Evolutionary conservation across 2,329 filamentous ascomycete genomes (phyloP), one percentile per base, ranked within the genome.

Genomic region (Amylocarpus encephaloides): DNA sequence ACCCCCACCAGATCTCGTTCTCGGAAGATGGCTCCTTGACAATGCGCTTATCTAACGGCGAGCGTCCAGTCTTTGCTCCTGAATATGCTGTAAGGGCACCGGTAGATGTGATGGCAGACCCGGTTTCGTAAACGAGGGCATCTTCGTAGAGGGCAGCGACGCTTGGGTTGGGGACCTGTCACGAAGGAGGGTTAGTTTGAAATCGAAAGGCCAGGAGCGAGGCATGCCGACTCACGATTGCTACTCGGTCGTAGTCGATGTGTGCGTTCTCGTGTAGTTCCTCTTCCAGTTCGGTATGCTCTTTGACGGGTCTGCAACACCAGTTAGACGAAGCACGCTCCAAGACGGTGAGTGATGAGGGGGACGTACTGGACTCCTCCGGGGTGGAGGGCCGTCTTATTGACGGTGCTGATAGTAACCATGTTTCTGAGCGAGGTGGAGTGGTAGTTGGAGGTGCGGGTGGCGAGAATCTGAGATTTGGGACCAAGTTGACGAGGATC

Each of bases 211-310:
- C 18, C 11, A 7, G 7, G 19, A 26, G 9, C 12, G 30, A 13
- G 16, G 29, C 22, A n/a, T 30, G 40, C 15, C 43, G 16, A 69
- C 88, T 71, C 80, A 95, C 91, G 78, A 98, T 98, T 58, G 93
- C 88, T 66, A 98, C 93, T 68, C 90, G 87, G 73, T 97, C 88
- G 71, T 97, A 98, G 79, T 98, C 93, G 68, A 98, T 98, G 79
- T 98, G 92, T 62, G 93, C 93, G 68, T 86, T 90, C 73, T 96
- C 89, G 73, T 97, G 91, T 55, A 98, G 86, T 71, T 95, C 89
- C 75, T 97, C 90, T 75, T 98, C 90, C 59, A 98, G 83, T 71
- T 97, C 93, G 41, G 93, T 97, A 81, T 96, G 92, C 69, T 94
- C 86, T 66, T 79, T 78, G 67, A 83, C 77, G 58, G 91, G 88